Conservation (phyloP, 805 yeast genomes). For the Cyberlindnera suaveolens region DNA sequence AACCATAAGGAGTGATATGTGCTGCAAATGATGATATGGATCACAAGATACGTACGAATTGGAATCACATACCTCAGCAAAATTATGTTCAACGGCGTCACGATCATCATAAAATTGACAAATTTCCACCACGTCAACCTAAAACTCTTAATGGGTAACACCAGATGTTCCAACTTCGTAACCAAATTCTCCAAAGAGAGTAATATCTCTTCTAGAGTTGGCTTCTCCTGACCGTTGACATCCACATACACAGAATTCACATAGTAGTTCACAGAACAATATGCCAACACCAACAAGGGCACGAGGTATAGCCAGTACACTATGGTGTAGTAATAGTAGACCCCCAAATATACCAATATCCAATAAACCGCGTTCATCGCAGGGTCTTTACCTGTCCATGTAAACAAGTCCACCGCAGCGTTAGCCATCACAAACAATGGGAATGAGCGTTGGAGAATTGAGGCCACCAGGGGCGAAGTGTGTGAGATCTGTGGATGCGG, state of each 20-base stretch:
- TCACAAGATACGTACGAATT: slow-evolving; percentile 31
- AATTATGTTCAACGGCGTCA: slow-evolving; percentile 36
- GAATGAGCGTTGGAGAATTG: slow-evolving; percentile 37
- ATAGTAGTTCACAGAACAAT: slow-evolving; percentile 36
- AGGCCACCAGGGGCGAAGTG: slow-evolving; percentile 31
- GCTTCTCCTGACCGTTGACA: slow-evolving; percentile 32
- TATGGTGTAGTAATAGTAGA: slow-evolving; percentile 33
- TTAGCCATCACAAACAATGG: slow-evolving; percentile 40
- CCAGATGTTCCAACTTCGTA: slow-evolving; percentile 31
- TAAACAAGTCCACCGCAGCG: slow-evolving; percentile 33
- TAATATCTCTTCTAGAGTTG: slow-evolving; percentile 43
- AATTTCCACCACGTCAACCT: slow-evolving; percentile 28
- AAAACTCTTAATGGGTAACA: slow-evolving; percentile 10
- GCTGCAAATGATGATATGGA: slow-evolving; percentile 29
- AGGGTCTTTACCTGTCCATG: slow-evolving; percentile 43
- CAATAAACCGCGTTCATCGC: slow-evolving; percentile 35
- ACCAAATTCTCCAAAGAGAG: slow-evolving; percentile 39
- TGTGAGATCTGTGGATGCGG: slow-evolving; percentile 1
- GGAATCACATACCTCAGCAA: slow-evolving; percentile 27
- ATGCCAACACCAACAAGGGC: slow-evolving; percentile 26
- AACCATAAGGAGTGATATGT: slow-evolving; percentile 43
- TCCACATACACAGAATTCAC: slow-evolving; percentile 37
- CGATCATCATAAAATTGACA: slow-evolving; percentile 24
- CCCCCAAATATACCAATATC: slow-evolving; percentile 28
- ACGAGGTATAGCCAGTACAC: slow-evolving; percentile 30